Conservation (phyloP, 345 rosid genomes). For the Trapa bicornis region DNA sequence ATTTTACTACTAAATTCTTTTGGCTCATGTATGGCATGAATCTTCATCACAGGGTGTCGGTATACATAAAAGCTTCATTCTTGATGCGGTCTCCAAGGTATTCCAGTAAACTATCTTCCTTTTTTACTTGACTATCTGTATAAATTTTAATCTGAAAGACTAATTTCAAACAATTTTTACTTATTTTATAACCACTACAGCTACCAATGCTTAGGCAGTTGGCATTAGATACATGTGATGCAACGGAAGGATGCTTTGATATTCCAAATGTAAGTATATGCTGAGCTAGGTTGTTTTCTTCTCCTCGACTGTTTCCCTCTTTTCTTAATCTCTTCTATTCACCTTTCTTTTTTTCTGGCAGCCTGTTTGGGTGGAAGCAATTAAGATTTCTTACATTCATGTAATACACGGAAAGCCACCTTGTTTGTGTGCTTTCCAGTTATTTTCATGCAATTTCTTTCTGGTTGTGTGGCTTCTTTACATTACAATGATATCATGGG, state of each 20-base stretch:
- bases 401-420: background rate
- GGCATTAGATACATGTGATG: slow-evolving; percentile 63
- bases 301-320: background rate
- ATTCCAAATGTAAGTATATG: slow-evolving; percentile 45
- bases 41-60: slow-evolving; percentile 46
- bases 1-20: background rate
- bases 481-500: background rate
- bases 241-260: slow-evolving; percentile 48
- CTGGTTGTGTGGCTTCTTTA: background rate
- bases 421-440: background rate
- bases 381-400: background rate
- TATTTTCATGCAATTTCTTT: background rate
- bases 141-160: background rate
- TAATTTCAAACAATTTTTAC: slow-evolving; percentile 4
- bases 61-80: slow-evolving; percentile 38
- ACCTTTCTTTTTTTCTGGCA: too few relatives aligned
- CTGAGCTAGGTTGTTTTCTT: background rate
- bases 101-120: background rate
- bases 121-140: background rate
- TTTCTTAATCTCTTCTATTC: background rate
- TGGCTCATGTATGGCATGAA: background rate
- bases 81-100: slow-evolving; percentile 54
- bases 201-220: slow-evolving; percentile 57
- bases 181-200: slow-evolving; percentile 18
- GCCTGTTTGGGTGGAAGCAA: background rate